Evolutionary conservation across 2,329 filamentous ascomycete species (phyloP), one percentile per base, ranked within the genome.

Genomic region (Uncinocarpus reesii): DNA sequence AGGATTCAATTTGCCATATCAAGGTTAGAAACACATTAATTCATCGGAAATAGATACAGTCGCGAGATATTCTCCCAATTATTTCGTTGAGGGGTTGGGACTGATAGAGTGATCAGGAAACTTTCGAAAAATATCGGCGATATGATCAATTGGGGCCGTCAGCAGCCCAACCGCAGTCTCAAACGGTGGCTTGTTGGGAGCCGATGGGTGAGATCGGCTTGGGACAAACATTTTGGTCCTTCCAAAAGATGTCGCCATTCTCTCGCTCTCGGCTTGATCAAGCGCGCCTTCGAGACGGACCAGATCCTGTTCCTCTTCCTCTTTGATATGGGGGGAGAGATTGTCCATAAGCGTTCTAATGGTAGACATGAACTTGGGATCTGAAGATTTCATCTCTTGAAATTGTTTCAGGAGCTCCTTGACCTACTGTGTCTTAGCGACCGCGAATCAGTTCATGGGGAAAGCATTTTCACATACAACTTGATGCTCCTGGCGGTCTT

Each of bases 191-290:
- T 70, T 69, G 51, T 76, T 68, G 0, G 72, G 72, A 2, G 71
- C 67, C n/a, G 56, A 63, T 0, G 74, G 74, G 57, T 78, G 76
- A 29, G 69, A 71, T 20, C 72, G 68, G 1, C 72, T 63, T 1
- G 76, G 76, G 1, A 73, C 70, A 55, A 80, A 74, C 21, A 62
- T 60, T 62, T 79, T 80, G 5, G 75, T 79, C 2, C 71, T 65
- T 2, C 55, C 61, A 51, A 79, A 78, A 15, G 63, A 70, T 4
- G 55, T 63, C 2, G 69, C 66, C 37, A 75, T 52, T 0, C 56
- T 47, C 20, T 67, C 58, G 0, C 67, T 70, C 3, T 67, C 63
- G 0, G 61, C 48, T 1, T 40, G 32, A 0, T 61, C 55, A 1
- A 79, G 58, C 0, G 62, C 58, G 1, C 62, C 48, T 54, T 79